Conservation (phyloP, 306 rosid genomes). For the Luffa acutangula region DNA sequence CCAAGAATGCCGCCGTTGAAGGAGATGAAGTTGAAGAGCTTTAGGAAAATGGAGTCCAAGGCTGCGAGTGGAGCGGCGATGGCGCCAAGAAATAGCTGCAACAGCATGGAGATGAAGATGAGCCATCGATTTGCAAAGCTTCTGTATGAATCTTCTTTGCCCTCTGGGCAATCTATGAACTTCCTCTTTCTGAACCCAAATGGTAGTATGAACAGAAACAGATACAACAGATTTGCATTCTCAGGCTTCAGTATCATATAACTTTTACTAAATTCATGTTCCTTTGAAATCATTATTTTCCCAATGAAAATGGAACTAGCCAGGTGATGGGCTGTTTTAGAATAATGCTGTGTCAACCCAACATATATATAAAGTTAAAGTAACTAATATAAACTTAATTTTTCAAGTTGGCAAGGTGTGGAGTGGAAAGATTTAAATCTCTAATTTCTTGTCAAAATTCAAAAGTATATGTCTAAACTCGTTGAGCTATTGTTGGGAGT, state of each 20-base stretch:
- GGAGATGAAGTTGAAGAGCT: slow-evolving; percentile 35
- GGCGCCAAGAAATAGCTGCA: slow-evolving; percentile 20
- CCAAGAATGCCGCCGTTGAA: slow-evolving; percentile 42
- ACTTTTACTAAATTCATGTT: slow-evolving; percentile 4
- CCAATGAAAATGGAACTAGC: not conserved
- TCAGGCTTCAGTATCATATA: slow-evolving; percentile 35
- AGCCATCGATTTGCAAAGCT: slow-evolving; percentile 45
- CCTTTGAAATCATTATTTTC: slow-evolving; percentile 18
- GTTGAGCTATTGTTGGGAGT: too few species aligned
- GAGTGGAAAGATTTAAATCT: too few species aligned
- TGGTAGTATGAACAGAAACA: slow-evolving; percentile 26
- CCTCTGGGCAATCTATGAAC: slow-evolving; percentile 33
- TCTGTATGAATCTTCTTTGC: not conserved
- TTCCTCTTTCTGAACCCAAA: slow-evolving; percentile 20
- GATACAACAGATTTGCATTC: slow-evolving; percentile 29
- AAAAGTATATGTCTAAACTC: too few species aligned
- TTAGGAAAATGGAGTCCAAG: slow-evolving; percentile 22
- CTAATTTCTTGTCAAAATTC: too few species aligned
- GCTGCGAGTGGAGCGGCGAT: slow-evolving; percentile 4
- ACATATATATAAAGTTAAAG: too few species aligned
- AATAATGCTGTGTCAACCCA: not conserved
- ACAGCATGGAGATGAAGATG: slow-evolving; percentile 37
- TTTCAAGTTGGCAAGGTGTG: too few species aligned
- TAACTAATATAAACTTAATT: too few species aligned
- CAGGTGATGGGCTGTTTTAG: not conserved